A percentile compares a stretch with the other conserved stretches of the same genome.
phyloP scores from a whole-genome alignment of 208 protist genomes.

The Acanthamoeba healyi region DNA sequence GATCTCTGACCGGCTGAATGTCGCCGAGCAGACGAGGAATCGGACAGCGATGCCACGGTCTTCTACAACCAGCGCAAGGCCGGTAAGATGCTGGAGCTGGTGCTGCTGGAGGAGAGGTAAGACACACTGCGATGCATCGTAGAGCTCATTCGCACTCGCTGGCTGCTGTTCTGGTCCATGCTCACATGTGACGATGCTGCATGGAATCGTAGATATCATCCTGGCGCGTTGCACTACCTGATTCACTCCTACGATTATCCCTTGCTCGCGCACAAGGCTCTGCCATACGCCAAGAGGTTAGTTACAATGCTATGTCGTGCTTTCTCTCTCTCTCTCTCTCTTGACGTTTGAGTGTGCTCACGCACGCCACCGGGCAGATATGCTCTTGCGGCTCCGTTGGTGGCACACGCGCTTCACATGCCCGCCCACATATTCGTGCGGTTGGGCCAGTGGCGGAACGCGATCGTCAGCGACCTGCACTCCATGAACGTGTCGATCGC shows the following conservation, averaged over 20 bases:
- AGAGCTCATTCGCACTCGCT: neutral
- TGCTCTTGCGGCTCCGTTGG: neutral
- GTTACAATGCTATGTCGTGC: neutral
- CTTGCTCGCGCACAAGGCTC: constrained; percentile 4
- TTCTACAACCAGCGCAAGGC: constrained; percentile 12
- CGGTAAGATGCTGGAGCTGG: constrained; percentile 61
- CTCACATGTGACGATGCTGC: too few species aligned
- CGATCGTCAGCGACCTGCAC: neutral
- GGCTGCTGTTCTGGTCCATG: too few species aligned
- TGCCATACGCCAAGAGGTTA: constrained; percentile 51
- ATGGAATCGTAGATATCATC: constrained; percentile 29
- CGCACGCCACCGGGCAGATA: too few species aligned
- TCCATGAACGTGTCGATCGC: constrained; percentile 16
- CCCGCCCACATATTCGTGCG: constrained; percentile 49
- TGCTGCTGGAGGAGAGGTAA: constrained; percentile 18
- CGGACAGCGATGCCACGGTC: neutral
- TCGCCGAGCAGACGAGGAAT: neutral
- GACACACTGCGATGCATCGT: neutral
- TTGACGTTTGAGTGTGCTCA: too few species aligned
- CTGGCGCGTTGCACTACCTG: constrained; percentile 58
- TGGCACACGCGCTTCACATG: constrained; percentile 64
- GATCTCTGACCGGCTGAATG: too few species aligned
- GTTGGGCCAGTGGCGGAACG: constrained; percentile 25
- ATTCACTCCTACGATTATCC: constrained; percentile 67
- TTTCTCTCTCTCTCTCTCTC: neutral